Evolutionary conservation across 805 yeast species (phyloP).

Genomic region (Kodamaea neixiangensis): DNA sequence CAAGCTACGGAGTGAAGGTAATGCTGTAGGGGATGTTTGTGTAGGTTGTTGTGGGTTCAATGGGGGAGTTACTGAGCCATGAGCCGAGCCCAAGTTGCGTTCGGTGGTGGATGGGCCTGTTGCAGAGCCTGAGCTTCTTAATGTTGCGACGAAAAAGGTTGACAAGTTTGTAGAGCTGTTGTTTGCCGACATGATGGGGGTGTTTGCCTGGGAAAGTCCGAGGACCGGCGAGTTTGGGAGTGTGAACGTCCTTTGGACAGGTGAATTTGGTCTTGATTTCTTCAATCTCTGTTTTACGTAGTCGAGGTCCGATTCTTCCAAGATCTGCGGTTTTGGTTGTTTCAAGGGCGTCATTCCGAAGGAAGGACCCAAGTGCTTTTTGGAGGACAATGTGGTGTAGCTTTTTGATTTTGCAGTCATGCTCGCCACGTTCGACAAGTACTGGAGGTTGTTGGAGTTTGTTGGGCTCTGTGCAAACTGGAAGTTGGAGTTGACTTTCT

Average conservation of each 20-base stretch:
- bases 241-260: slow-evolving; percentile 36
- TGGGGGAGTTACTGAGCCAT: slow-evolving; percentile 10
- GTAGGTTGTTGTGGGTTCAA: slow-evolving; percentile 21
- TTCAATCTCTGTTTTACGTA: slow-evolving; percentile 47
- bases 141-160: slow-evolving; percentile 33
- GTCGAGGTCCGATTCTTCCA: slow-evolving; percentile 50
- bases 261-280: slow-evolving; percentile 54
- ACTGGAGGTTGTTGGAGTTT: slow-evolving; percentile 31
- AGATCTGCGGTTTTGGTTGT: slow-evolving; percentile 10
- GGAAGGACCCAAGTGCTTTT: slow-evolving; percentile 53
- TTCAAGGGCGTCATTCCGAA: slow-evolving; percentile 15
- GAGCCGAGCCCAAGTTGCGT: background rate
- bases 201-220: slow-evolving; percentile 39
- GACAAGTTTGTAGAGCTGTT: slow-evolving; percentile 41
- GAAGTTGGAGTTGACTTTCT: background rate
- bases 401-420: slow-evolving; percentile 25
- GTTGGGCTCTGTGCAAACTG: slow-evolving; percentile 1
- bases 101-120: slow-evolving; percentile 1
- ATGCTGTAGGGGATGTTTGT: slow-evolving; percentile 18
- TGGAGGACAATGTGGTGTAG: slow-evolving; percentile 15
- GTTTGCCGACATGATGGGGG: slow-evolving; percentile 46
- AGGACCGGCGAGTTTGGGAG: slow-evolving; percentile 47
- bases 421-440: slow-evolving; percentile 41
- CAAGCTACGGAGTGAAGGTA: slow-evolving; percentile 54
- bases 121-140: slow-evolving; percentile 10